phyloP scores from a whole-genome alignment of 2,329 filamentous ascomycete genomes.

The Hawksworthiomyces lignivorus region DNA sequence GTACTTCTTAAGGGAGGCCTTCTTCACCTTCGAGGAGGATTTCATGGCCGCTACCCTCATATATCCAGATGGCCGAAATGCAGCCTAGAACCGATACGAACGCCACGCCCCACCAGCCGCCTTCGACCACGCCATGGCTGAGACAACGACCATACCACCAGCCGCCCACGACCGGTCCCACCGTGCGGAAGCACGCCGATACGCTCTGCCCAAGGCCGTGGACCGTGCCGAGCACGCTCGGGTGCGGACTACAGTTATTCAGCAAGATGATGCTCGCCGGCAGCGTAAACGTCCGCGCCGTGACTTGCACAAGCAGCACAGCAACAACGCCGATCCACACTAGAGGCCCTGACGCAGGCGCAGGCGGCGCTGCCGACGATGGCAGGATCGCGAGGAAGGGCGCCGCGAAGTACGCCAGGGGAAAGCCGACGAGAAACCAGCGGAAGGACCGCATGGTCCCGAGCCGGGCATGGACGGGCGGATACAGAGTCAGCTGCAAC shows the following conservation, averaged over 20 bases:
- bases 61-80: slow-evolving; percentile 50
- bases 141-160: slow-evolving; percentile 39
- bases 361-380: slow-evolving; percentile 34
- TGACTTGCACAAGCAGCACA: slow-evolving; percentile 53
- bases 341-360: slow-evolving; percentile 36
- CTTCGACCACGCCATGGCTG: slow-evolving; percentile 37
- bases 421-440: slow-evolving; percentile 57
- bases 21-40: slow-evolving; percentile 43
- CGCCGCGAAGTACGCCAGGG: slow-evolving; percentile 58
- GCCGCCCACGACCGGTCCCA: slow-evolving; percentile 43
- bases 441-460: slow-evolving; percentile 62
- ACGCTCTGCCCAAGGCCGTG: slow-evolving; percentile 37
- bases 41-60: slow-evolving; percentile 58
- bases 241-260: slow-evolving; percentile 53
- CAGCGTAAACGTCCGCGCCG: slow-evolving; percentile 61
- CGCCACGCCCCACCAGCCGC: slow-evolving; percentile 41
- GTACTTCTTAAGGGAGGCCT: too few species aligned
- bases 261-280: slow-evolving; percentile 50
- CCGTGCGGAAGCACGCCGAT: slow-evolving; percentile 40
- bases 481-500: slow-evolving; percentile 63
- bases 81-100: slow-evolving; percentile 49
- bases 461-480: slow-evolving; percentile 53
- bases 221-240: slow-evolving; percentile 48
- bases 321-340: slow-evolving; percentile 54
- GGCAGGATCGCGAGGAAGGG: slow-evolving; percentile 61